Evolutionary conservation across 176 grass and related monocot species (phyloP).

Genomic region (Poa annua): DNA sequence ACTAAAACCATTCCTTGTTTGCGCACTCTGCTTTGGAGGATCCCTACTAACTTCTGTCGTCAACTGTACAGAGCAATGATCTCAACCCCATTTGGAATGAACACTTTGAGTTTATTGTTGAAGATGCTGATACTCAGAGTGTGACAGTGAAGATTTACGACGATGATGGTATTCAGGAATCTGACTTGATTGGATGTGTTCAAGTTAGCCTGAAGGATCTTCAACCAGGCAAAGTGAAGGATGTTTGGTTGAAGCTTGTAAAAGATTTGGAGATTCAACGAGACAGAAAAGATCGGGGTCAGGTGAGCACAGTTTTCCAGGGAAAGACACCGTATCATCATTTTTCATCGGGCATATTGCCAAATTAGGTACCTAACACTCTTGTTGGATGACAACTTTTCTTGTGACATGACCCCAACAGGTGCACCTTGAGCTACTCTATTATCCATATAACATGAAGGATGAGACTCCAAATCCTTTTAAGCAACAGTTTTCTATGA

Average conservation of each 20-base stretch:
- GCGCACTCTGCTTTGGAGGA: slow-evolving; percentile 9
- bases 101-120: slow-evolving; percentile 92
- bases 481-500: slow-evolving; percentile 71
- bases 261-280: slow-evolving; percentile 96
- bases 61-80: slow-evolving; percentile 74
- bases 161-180: slow-evolving; percentile 89
- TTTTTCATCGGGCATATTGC: slow-evolving; percentile 6
- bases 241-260: slow-evolving; percentile 93
- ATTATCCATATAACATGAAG: slow-evolving; percentile 72
- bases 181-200: slow-evolving; percentile 94
- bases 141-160: slow-evolving; percentile 91
- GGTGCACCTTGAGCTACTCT: slow-evolving; percentile 94
- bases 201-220: slow-evolving; percentile 78
- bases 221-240: slow-evolving; percentile 92
- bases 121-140: slow-evolving; percentile 77
- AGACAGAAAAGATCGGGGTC: slow-evolving; percentile 87
- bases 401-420: slow-evolving; percentile 38
- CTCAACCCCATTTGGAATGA: slow-evolving; percentile 97
- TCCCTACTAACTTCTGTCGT: slow-evolving; percentile 6
- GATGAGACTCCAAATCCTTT: slow-evolving; percentile 85
- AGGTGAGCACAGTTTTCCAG: slow-evolving; percentile 57
- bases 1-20: slow-evolving; percentile 17
- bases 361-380: slow-evolving; percentile 11
- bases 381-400: slow-evolving; percentile 1
- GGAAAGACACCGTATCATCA: background rate